phyloP scores from a whole-genome alignment of 192 early-diverging fungal species.

The Jimgerdemannia lactiflua region DNA sequence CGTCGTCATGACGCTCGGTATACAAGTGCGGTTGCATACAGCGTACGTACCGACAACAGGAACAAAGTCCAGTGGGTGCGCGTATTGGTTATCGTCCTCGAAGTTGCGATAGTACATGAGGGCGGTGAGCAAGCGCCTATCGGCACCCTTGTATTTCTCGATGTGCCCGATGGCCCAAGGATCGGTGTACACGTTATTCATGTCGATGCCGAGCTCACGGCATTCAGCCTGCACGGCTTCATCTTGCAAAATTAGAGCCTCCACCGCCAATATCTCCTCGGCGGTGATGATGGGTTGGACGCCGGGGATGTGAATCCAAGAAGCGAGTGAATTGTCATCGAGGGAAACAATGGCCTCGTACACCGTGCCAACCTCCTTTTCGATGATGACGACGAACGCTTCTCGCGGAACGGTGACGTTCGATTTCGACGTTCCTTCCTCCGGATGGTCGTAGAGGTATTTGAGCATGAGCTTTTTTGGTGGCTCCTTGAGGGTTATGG shows the following conservation, averaged over 20 bases:
- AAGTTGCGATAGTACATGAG: slow-evolving; percentile 28
- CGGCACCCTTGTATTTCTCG: not conserved
- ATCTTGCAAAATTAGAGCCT: slow-evolving; percentile 27
- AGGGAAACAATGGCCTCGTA: slow-evolving; percentile 30
- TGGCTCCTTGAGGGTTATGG: slow-evolving; percentile 37
- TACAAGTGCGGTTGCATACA: too few species aligned
- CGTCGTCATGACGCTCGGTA: too few species aligned
- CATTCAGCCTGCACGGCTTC: slow-evolving; percentile 24
- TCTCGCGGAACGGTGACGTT: slow-evolving; percentile 24
- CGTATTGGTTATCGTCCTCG: slow-evolving; percentile 40
- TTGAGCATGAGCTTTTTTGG: slow-evolving; percentile 26
- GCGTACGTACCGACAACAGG: slow-evolving; percentile 20
- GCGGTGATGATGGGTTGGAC: slow-evolving; percentile 37
- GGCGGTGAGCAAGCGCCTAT: not conserved
- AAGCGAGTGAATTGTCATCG: slow-evolving; percentile 9
- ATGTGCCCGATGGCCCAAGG: slow-evolving; percentile 24
- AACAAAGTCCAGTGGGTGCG: slow-evolving; percentile 38
- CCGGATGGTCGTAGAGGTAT: slow-evolving; percentile 2
- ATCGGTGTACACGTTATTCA: slow-evolving; percentile 29
- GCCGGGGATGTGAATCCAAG: slow-evolving; percentile 22
- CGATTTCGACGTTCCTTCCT: slow-evolving; percentile 21
- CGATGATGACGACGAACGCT: slow-evolving; percentile 25
- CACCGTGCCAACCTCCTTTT: slow-evolving; percentile 19
- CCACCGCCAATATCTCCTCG: slow-evolving; percentile 35
- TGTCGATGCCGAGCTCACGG: slow-evolving; percentile 33